phyloP scores from a whole-genome alignment of 2,329 filamentous ascomycete species.

The Mariannaea elegans region DNA sequence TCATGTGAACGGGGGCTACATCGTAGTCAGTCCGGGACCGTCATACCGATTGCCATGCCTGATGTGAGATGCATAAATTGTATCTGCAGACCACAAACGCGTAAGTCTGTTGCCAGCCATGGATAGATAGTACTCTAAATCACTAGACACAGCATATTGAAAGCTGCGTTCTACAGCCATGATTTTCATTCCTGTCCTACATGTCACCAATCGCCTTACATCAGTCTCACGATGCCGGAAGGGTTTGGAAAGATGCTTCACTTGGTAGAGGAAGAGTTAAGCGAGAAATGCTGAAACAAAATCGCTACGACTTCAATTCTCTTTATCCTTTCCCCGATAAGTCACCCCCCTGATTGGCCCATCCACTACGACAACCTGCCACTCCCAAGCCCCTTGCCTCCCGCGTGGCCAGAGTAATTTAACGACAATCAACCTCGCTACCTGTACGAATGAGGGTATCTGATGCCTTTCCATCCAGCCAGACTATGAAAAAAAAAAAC shows the following conservation, averaged over 20 bases:
- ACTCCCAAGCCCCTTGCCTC: not conserved
- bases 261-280: not conserved
- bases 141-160: too few relatives aligned
- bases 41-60: too few relatives aligned
- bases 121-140: too few relatives aligned
- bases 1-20: too few relatives aligned
- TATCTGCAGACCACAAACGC: too few relatives aligned
- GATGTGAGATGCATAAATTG: too few relatives aligned
- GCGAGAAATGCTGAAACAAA: not conserved
- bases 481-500: conserved; percentile 32
- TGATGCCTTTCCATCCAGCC: conserved; percentile 39
- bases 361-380: not conserved
- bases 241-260: not conserved
- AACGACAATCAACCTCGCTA: conserved; percentile 31
- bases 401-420: conserved; percentile 23
- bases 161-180: too few relatives aligned
- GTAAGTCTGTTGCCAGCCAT: too few relatives aligned
- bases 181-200: too few relatives aligned
- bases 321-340: not conserved
- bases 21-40: too few relatives aligned
- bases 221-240: too few relatives aligned
- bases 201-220: not conserved
- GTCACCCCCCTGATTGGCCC: not conserved
- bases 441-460: conserved; percentile 41
- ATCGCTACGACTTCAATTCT: conserved; percentile 18